phyloP scores from a whole-genome alignment of 345 rosid species.

The Citrus mangshanensis region DNA sequence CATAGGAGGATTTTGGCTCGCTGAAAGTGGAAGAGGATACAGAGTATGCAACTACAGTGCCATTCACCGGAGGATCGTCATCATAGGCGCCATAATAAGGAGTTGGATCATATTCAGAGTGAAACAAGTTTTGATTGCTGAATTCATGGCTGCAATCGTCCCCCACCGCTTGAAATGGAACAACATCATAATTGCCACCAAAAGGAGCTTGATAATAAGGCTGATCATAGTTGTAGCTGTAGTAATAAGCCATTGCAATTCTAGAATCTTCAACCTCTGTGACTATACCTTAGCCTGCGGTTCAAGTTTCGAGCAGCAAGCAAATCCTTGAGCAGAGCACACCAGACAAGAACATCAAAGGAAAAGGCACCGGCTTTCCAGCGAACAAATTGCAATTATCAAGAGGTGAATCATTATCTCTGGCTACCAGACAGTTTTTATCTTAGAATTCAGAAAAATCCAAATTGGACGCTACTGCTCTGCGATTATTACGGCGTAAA shows the following conservation, averaged over 20 bases:
- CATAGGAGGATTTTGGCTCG: conserved; percentile 35
- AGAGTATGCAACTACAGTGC: conserved; percentile 37
- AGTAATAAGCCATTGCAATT: conserved; percentile 21
- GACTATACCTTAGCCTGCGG: neutral
- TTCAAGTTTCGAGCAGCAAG: neutral
- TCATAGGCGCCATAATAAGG: conserved; percentile 15
- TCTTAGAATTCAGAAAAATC: neutral
- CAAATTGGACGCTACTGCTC: neutral
- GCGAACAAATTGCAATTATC: neutral
- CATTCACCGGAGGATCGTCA: conserved; percentile 14
- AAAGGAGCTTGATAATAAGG: neutral
- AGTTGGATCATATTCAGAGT: conserved; percentile 2
- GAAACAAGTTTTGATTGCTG: neutral
- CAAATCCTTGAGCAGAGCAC: neutral
- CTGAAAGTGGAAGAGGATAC: conserved; percentile 31
- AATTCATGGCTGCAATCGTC: conserved; percentile 7
- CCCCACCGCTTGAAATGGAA: conserved; percentile 4
- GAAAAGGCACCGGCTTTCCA: neutral
- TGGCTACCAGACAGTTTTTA: neutral
- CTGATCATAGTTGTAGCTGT: conserved; percentile 13
- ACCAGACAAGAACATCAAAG: neutral
- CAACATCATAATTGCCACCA: conserved; percentile 1
- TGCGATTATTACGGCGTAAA: neutral
- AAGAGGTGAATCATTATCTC: neutral
- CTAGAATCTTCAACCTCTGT: neutral